Evolutionary conservation across 805 yeast genomes (phyloP), one percentile per base, ranked within the genome.

Genomic region (Candida berthetii): DNA sequence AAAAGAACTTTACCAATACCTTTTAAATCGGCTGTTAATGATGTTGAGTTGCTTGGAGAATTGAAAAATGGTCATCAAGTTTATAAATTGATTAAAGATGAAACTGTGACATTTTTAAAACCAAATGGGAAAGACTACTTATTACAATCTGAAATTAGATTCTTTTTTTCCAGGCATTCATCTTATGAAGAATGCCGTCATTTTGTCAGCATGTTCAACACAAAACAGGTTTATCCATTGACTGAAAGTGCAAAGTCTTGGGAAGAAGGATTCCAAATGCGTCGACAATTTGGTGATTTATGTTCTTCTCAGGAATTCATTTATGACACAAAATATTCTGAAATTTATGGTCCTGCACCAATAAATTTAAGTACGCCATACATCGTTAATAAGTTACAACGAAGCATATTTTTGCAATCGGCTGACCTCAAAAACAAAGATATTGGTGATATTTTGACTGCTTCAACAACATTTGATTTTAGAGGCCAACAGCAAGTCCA

Each of bases 161-260:
- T 68, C 14, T 49, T 69, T 7, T 74, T 66, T 47, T 70, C 76
- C 4, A 51, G 78, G 35, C 78, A 74, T 44, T 70, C 77, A 1
- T 69, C 77, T 2, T 74, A 62, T 42, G 38, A 60, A 7, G 79
- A 74, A 46, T 54, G 63, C 14, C 44, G 55, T 15, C 41, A 58
- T 9, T 63, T 74, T 11, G 49, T 73, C 1, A 45, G 54, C 5
- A 33, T 55, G 27, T 66, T 74, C 39, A 52, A 44, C 9, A 74
- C 75, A 0, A 48, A 41, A 11, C 69, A 69, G 37, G 73, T 73
- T 0, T 70, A 60, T 38, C 78, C 78, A 0, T 66, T 71, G 37
- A 61, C 60, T n/a, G 67, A 59, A 31, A 59, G 65, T 1, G 37
- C 32, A 8, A 31, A 46, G 1, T 48, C 61, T 0, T 72, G 74